A percentile compares a stretch with the other conserved stretches of the same genome.
These are phyloP conservation scores for Gossypium herbaceum DNA, from an alignment of 345 rosid genomes.

Conservation along the genomic window DNA sequence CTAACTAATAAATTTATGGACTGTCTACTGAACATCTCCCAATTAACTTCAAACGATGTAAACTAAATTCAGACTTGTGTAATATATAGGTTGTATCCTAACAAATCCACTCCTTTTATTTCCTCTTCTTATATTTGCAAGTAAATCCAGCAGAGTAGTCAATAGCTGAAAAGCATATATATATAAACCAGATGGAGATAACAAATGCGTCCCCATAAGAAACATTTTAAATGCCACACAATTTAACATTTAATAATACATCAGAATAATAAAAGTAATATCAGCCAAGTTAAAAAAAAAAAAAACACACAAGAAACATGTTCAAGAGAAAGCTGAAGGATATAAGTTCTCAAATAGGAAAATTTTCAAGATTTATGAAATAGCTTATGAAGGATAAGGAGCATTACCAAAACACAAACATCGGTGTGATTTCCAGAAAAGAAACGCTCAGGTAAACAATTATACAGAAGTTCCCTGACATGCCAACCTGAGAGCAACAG, in stretches of 20 bases:
- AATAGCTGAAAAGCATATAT: not conserved
- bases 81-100: not conserved
- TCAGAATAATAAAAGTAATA: not conserved
- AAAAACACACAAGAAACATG: not conserved
- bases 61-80: not conserved
- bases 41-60: not conserved
- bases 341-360: not conserved
- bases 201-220: not conserved
- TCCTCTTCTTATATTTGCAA: not conserved
- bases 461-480: slow-evolving; percentile 69
- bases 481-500: slow-evolving; percentile 46
- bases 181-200: not conserved
- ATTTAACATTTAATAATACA: not conserved
- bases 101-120: not conserved
- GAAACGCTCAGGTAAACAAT: slow-evolving; percentile 84
- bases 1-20: not conserved
- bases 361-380: not conserved
- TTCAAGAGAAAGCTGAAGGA: not conserved
- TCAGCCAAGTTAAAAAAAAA: not conserved
- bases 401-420: slow-evolving; percentile 78
- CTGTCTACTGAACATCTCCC: not conserved
- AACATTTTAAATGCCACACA: not conserved
- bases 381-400: slow-evolving; percentile 6
- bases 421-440: slow-evolving; percentile 66
- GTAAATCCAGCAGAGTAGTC: not conserved